A percentile compares a stretch with the other conserved stretches of the same genome.
These are phyloP conservation scores for Yarrowia sp. DNA, from an alignment of 805 yeast species.

Conservation along the genomic window DNA sequence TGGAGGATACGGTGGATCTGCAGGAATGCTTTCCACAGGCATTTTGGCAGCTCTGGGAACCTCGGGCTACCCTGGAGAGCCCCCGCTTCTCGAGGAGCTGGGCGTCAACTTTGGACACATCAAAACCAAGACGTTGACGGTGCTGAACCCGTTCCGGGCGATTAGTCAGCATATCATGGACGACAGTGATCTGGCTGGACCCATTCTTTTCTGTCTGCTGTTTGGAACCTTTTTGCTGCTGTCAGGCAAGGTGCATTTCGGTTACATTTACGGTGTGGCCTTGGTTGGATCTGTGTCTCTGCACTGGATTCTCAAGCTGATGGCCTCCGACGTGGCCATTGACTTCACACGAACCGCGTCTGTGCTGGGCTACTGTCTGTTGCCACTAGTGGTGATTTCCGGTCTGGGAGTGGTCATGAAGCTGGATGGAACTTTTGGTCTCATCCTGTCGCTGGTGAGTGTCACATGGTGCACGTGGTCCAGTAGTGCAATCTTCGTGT, in stretches of 20 bases:
- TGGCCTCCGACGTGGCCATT: constrained; percentile 54
- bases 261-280: constrained; percentile 95
- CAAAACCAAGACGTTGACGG: constrained; percentile 65
- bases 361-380: constrained; percentile 87
- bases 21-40: constrained; percentile 60
- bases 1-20: constrained; percentile 25
- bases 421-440: constrained; percentile 73
- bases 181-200: constrained; percentile 94
- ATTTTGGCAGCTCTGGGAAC: constrained; percentile 89
- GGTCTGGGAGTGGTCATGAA: constrained; percentile 63
- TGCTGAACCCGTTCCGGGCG: constrained; percentile 68
- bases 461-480: constrained; percentile 91
- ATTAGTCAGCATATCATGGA: constrained; percentile 72
- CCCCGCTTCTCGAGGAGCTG: constrained; percentile 84
- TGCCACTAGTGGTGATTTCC: constrained; percentile 80
- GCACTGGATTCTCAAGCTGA: constrained; percentile 78
- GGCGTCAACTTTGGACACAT: constrained; percentile 92
- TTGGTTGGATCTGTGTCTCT: constrained; percentile 82
- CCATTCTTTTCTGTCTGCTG: constrained; percentile 77
- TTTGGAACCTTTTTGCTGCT: constrained; percentile 80
- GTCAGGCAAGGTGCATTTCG: constrained; percentile 92
- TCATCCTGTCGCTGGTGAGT: constrained; percentile 58
- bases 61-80: constrained; percentile 91
- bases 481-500: constrained; percentile 87
- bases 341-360: constrained; percentile 72